Evolutionary conservation across 345 rosid genomes (phyloP), one percentile per base, ranked within the genome.

Genomic region (Brassica nigra): DNA sequence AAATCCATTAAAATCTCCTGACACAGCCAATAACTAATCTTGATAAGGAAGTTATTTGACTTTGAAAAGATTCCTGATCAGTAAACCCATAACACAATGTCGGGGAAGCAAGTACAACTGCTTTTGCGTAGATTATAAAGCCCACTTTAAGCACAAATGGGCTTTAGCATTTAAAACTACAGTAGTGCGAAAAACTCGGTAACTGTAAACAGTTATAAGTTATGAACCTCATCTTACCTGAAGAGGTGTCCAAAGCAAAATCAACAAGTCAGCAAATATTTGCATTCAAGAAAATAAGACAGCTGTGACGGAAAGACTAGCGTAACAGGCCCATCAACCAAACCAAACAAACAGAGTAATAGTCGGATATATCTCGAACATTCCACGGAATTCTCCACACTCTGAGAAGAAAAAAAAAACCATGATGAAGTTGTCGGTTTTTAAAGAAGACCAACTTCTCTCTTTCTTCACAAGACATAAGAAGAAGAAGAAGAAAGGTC

Each of bases 311-410:
- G 55, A 49, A 49, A 14, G 8, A 49, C 12, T 39, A 49, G 18
- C 5, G 18, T 65, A 55, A 77, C 77, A 2, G 52, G 1, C 54
- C 31, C 49, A 77, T 77, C 30, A 75, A 1, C 44, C 0, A 44
- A 59, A 68, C 64, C 36, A 62, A 14, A 8, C 4, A 14, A 70
- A 44, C 71, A 42, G 18, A 44, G 34, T 29, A 12, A 52, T 30
- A 6, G 11, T 57, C 10, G 2, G 57, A 39, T 6, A 16, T 66
- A 68, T 85, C 87, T 81, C 76, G 89, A 85, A 84, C 62, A 6
- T 84, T 85, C 86, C 5, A 80, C 83, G 2, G 76, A 3, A 0
- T 63, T 75, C 83, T 80, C 79, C 61, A 80, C 29, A 69, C 79
- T 55, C 62, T 63, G 66, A 62, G 75, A 80, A 80, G n/a, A 37